Evolutionary conservation across 768 basidiomycete genomes (phyloP).

Genomic region (Mycena epipterygia): DNA sequence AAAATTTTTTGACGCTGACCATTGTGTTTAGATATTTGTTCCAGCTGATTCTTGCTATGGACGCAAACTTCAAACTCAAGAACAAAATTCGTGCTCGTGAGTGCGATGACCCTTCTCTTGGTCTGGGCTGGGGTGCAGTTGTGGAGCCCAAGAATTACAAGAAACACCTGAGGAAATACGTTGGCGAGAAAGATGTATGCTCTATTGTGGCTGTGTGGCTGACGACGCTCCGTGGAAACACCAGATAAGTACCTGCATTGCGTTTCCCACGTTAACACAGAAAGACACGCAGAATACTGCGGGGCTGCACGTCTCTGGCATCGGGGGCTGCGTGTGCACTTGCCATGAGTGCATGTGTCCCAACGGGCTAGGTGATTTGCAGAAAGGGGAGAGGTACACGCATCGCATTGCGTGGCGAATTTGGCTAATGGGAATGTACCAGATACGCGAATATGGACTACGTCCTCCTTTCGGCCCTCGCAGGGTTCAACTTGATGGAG

Average conservation of each 20-base stretch:
- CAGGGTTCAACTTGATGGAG: too few species aligned
- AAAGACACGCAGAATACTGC: slow-evolving; percentile 33
- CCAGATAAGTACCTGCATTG: slow-evolving; percentile 37
- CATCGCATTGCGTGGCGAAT: fast-evolving
- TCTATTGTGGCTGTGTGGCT: too few species aligned
- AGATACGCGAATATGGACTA: slow-evolving; percentile 43
- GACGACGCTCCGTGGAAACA: too few species aligned
- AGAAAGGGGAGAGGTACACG: slow-evolving; percentile 41
- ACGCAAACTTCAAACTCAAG: too few species aligned
- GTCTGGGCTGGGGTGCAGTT: slow-evolving; percentile 24
- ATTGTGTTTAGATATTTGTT: slow-evolving; percentile 38
- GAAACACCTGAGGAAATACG: slow-evolving; percentile 19
- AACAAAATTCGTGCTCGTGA: slow-evolving; percentile 18
- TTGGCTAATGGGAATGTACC: not conserved
- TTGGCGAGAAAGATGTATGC: slow-evolving; percentile 21
- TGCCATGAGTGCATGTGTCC: slow-evolving; percentile 35
- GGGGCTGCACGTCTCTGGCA: slow-evolving; percentile 28
- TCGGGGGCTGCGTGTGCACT: slow-evolving; percentile 33
- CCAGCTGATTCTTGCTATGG: slow-evolving; percentile 38
- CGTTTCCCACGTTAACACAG: slow-evolving; percentile 36
- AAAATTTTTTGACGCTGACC: too few species aligned
- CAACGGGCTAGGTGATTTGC: slow-evolving; percentile 40
- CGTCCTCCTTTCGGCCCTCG: too few species aligned
- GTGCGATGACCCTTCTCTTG: slow-evolving; percentile 23
- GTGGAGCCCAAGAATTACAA: slow-evolving; percentile 5